Evolutionary conservation across 768 basidiomycete species (phyloP), one percentile per base, ranked within the genome.

Genomic region (Filobasidium floriforme): DNA sequence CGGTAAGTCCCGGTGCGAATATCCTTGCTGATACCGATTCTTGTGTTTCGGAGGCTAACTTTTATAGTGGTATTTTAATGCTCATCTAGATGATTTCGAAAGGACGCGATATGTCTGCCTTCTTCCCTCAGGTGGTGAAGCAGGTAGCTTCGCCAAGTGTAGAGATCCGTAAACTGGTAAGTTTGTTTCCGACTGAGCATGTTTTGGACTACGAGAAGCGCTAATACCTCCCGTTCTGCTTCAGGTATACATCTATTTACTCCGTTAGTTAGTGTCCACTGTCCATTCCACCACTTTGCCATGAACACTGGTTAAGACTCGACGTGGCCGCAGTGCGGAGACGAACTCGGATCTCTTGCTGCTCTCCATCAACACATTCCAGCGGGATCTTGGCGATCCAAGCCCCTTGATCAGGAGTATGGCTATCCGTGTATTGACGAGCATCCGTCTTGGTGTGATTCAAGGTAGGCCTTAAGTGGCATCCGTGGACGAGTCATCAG

Each of bases 361-460:
- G 59, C 83, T 99, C 37, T 93, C 92, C 1, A 94, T 99, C 81
- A 99, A 99, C 80, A 94, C 94, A 0, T 97, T 98, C 76, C 96
- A 99, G 78, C 91, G 90, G 79, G 96, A 99, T 80, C 82, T 99
- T 37, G 86, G 88, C 4, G 96, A 98, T 73, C 82, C 87, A 40
- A 96, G 88, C 68, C 94, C 93, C 0, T 85, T 96, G 72, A 97
- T 98, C 66, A 87, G 96, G 24, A 92, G 92, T 14, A 94, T 97
- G 90, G 92, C 94, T 2, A 81, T 99, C 66, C 84, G 92, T 28
- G 93, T 98, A 1, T 83, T 99, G 51, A 89, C 90, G 64, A 89
- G 91, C 7, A 94, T 99, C 76, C 86, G 86, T 68, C 89, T 98
- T 1, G 87, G 88, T 9, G 89, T 90, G 82, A 90, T 99, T n/a